These are phyloP conservation scores for Poa pratensis DNA, from an alignment of 176 grass and related monocot species.

Conservation along the genomic window DNA sequence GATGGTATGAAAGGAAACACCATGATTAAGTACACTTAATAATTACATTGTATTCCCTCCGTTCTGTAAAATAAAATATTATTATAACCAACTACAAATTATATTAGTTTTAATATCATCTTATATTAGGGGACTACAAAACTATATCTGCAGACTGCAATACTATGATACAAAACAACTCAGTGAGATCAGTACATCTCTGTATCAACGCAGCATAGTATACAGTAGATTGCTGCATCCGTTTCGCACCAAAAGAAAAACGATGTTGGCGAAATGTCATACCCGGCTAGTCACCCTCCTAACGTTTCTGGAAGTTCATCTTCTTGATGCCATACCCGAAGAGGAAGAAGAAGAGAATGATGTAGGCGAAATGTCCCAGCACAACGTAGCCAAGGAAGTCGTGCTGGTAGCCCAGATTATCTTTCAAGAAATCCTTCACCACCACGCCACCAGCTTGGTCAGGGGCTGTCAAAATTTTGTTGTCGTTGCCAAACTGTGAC, in stretches of 20 bases:
- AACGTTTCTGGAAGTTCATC: constrained; percentile 77
- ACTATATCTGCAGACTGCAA: neutral
- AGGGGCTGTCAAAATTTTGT: neutral
- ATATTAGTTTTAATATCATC: too few species aligned
- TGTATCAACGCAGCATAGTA: neutral
- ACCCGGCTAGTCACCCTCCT: constrained; percentile 1
- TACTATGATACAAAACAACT: neutral
- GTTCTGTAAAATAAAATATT: too few species aligned
- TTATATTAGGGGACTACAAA: too few species aligned
- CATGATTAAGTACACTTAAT: too few species aligned
- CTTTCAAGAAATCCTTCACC: constrained; percentile 55
- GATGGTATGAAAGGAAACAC: too few species aligned
- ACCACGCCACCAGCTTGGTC: neutral
- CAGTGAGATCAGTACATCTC: neutral
- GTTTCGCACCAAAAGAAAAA: neutral
- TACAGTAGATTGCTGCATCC: neutral
- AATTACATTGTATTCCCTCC: too few species aligned
- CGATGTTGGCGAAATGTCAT: neutral
- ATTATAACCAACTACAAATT: too few species aligned
- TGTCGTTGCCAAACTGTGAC: constrained; percentile 57
- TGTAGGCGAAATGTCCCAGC: constrained; percentile 52
- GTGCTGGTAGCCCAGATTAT: constrained; percentile 45
- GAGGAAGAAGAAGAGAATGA: constrained; percentile 58
- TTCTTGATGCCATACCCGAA: constrained; percentile 67
- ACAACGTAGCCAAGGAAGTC: constrained; percentile 57